Evolutionary conservation across 805 yeast species (phyloP).

Genomic region (Candida ponderosae): DNA sequence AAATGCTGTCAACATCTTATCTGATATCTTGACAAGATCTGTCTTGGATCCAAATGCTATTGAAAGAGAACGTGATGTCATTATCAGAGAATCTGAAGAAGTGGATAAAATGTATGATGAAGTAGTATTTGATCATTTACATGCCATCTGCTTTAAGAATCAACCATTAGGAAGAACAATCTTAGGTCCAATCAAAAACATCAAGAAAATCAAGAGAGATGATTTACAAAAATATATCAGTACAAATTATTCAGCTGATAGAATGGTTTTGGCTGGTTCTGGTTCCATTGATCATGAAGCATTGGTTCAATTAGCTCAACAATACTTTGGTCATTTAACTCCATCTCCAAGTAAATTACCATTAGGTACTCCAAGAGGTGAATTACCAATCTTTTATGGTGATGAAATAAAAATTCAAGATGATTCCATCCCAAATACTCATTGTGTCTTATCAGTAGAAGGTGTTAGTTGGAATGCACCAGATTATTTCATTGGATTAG

Average conservation of each 20-base stretch:
- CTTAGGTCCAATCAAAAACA: constrained; percentile 87
- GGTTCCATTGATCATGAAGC: constrained; percentile 89
- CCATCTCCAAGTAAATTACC: constrained; percentile 51
- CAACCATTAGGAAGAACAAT: constrained; percentile 97
- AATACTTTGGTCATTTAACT: constrained; percentile 64
- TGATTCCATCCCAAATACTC: constrained; percentile 76
- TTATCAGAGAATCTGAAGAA: constrained; percentile 93
- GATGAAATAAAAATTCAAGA: constrained; percentile 85
- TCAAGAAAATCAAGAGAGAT: constrained; percentile 64
- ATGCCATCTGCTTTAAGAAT: constrained; percentile 80
- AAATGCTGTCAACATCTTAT: constrained; percentile 75
- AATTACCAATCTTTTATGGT: constrained; percentile 72
- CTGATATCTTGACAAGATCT: constrained; percentile 85
- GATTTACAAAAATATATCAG: constrained; percentile 77
- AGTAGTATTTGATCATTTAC: constrained; percentile 94
- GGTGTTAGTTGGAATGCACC: constrained; percentile 97
- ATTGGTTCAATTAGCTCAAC: constrained; percentile 67
- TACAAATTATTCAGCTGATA: constrained; percentile 87
- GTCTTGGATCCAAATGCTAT: constrained; percentile 76
- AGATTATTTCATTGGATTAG: constrained; percentile 90
- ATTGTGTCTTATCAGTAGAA: constrained; percentile 91
- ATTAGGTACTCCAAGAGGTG: constrained; percentile 57
- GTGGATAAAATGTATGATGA: constrained; percentile 98
- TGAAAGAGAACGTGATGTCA: constrained; percentile 94
- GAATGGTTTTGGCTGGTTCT: constrained; percentile 97